A percentile compares a stretch with the other conserved stretches of the same genome.
These are phyloP conservation scores for Exophiala mesophila DNA, from an alignment of 2,329 filamentous ascomycete genomes.

Conservation along the genomic window DNA sequence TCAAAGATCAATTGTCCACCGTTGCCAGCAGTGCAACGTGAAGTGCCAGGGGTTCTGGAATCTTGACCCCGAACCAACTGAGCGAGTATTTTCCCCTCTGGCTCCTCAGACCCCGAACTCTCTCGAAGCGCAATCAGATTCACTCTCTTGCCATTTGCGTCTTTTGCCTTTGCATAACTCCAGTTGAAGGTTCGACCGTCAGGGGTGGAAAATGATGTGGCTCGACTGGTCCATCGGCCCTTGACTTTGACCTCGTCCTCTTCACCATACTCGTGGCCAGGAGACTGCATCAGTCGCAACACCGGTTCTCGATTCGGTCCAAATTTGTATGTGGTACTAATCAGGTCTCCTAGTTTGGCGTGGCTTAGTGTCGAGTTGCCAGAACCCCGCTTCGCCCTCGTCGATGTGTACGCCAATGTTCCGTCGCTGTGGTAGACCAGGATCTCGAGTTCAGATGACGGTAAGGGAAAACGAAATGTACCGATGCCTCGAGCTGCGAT, in stretches of 20 bases:
- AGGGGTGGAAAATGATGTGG: slow-evolving; percentile 44
- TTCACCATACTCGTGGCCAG: slow-evolving; percentile 28
- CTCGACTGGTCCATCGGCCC: slow-evolving; percentile 45
- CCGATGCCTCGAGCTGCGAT: slow-evolving; percentile 31
- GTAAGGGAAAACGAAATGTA: slow-evolving; percentile 32
- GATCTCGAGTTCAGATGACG: slow-evolving; percentile 36
- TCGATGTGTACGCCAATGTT: slow-evolving; percentile 48
- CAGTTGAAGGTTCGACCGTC: slow-evolving; percentile 50
- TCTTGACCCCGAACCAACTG: slow-evolving; percentile 37
- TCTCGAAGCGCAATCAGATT: slow-evolving; percentile 29
- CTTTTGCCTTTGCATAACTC: slow-evolving; percentile 48
- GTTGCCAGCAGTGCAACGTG: slow-evolving; percentile 36
- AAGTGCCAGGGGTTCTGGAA: slow-evolving; percentile 38
- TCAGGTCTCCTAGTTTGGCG: slow-evolving; percentile 32
- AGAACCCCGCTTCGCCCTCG: slow-evolving; percentile 45
- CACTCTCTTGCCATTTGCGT: slow-evolving; percentile 30
- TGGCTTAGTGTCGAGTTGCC: slow-evolving; percentile 47
- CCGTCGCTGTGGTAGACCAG: slow-evolving; percentile 33
- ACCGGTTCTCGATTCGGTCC: slow-evolving; percentile 51
- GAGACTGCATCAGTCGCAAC: slow-evolving; percentile 33
- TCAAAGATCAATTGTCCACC: slow-evolving; percentile 50
- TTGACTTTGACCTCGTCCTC: slow-evolving; percentile 30
- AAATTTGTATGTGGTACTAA: slow-evolving; percentile 56
- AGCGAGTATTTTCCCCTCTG: slow-evolving; percentile 31
- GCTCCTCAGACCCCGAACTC: slow-evolving; percentile 7